Evolutionary conservation across 2,329 filamentous ascomycete genomes (phyloP), one percentile per base, ranked within the genome.

Genomic region (Microdochium trichocladiopsis): DNA sequence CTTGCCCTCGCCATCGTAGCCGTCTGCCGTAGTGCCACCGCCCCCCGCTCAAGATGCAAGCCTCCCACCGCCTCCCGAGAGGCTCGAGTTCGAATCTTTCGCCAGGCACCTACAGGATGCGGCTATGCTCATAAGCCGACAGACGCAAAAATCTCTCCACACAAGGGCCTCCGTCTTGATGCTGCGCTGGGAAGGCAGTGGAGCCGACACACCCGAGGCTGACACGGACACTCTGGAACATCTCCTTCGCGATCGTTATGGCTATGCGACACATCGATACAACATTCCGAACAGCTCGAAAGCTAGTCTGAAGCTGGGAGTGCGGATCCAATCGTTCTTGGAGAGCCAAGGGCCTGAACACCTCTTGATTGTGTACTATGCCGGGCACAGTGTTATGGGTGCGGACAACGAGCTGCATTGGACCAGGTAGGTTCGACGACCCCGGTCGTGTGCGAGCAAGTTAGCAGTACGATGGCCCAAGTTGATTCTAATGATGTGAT

Each of bases 81-180:
- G 79, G 58, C 76, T 81, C 67, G 82, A 85, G 60, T 86, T 86
- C 67, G 83, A 86, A 66, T 77, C 80, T 51, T 86, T 86, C 63
- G 83, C 82, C 54, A 77, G 82, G 48, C 83, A 86, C 69, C 75
- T 86, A 47, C 83, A 86, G 63, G 83, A 86, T 75, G 83, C 82
- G 49, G 82, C 83, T 57, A 84, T 84, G 77, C 72, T 84, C 60
- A 84, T 86, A 58, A 80, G 84, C 63, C 76, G 79, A 56, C 82
- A 84, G 66, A 80, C 79, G 47, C 79, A 84, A 61, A 76, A 74
- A 53, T 73, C 75, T 2, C 75, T 76, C 23, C 84, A 86, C 57
- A 74, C 70, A 18, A 76, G 75, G 52, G 81, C 82, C 14, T 84
- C 81, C 3, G 82, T 83, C 11, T 67, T 86, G 31, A 66, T 86